Conservation (phyloP, 805 yeast species). For the Candida coquimbonensis region DNA sequence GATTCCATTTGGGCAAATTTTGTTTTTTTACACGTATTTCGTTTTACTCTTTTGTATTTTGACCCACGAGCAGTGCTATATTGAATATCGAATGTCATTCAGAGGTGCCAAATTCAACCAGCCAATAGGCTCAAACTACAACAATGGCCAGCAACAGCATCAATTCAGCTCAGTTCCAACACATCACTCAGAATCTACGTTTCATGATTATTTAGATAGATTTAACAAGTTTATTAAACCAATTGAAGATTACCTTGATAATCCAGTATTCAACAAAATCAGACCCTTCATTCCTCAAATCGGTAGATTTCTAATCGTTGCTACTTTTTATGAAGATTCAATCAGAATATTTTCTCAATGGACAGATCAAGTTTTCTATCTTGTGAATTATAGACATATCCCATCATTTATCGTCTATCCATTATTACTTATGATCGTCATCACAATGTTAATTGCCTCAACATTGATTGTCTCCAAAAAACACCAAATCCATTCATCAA, state of each 20-base stretch:
- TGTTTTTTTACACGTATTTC: too few relatives aligned
- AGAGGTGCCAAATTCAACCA: constrained; percentile 23
- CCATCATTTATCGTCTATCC: constrained; percentile 72
- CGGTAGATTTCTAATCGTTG: constrained; percentile 86
- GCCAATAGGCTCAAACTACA: constrained; percentile 16
- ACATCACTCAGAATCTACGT: too few relatives aligned
- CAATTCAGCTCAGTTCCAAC: neutral
- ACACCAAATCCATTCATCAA: constrained; percentile 63
- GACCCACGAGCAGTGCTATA: too few relatives aligned
- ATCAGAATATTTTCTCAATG: constrained; percentile 80
- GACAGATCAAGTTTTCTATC: constrained; percentile 82
- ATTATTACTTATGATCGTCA: constrained; percentile 58
- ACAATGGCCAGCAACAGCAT: constrained; percentile 1
- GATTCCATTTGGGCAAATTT: too few relatives aligned
- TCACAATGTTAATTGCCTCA: constrained; percentile 69
- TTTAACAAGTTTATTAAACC: neutral
- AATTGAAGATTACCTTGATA: constrained; percentile 49
- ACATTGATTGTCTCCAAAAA: constrained; percentile 63
- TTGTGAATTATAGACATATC: constrained; percentile 70
- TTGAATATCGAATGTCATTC: constrained; percentile 10
- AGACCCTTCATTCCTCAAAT: constrained; percentile 79
- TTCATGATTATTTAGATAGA: neutral
- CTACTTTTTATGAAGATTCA: constrained; percentile 89
- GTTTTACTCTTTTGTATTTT: too few relatives aligned
- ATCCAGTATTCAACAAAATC: constrained; percentile 36